A percentile compares a stretch with the other conserved stretches of the same genome.
Evolutionary conservation across 768 basidiomycete genomes (phyloP).

Genomic region (Termitomyces sp.): DNA sequence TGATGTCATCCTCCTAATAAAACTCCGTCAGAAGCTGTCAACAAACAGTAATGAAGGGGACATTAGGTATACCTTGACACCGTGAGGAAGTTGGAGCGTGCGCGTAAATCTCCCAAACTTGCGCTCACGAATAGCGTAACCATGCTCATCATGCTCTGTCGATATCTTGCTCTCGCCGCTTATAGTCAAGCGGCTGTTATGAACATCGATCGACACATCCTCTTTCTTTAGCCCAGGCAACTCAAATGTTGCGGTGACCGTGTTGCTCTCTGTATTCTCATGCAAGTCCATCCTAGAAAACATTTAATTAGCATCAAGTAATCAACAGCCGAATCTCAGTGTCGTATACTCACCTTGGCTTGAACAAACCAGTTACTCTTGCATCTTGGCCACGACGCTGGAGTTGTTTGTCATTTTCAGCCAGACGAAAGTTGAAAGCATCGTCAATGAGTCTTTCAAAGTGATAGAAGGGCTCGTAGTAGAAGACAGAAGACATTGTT

Average conservation of each 20-base stretch:
- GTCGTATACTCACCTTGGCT: slow-evolving; percentile 12
- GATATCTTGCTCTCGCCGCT: slow-evolving; percentile 35
- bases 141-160: slow-evolving; percentile 24
- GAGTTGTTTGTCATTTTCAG: not conserved
- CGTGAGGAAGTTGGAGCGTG: slow-evolving; percentile 39
- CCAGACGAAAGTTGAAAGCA: slow-evolving; percentile 17
- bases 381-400: slow-evolving; percentile 4
- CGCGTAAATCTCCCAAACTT: slow-evolving; percentile 43
- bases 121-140: slow-evolving; percentile 39
- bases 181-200: slow-evolving; percentile 40
- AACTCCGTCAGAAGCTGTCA: not conserved
- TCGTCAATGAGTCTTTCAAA: slow-evolving; percentile 40
- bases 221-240: slow-evolving; percentile 48
- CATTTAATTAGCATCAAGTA: not conserved
- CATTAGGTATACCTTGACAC: slow-evolving; percentile 32
- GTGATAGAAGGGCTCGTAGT: slow-evolving; percentile 37
- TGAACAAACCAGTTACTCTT: slow-evolving; percentile 8
- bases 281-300: slow-evolving; percentile 43
- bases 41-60: not conserved
- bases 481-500: slow-evolving; percentile 21
- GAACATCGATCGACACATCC: slow-evolving; percentile 39
- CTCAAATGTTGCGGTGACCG: slow-evolving; percentile 48
- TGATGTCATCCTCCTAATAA: slow-evolving; percentile 34
- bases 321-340: not conserved
- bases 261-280: slow-evolving; percentile 33